Percentiles rank a stretch among this genome's conserved stretches.
phyloP scores from a whole-genome alignment of 768 basidiomycete species.

The Tricholoma sp. region DNA sequence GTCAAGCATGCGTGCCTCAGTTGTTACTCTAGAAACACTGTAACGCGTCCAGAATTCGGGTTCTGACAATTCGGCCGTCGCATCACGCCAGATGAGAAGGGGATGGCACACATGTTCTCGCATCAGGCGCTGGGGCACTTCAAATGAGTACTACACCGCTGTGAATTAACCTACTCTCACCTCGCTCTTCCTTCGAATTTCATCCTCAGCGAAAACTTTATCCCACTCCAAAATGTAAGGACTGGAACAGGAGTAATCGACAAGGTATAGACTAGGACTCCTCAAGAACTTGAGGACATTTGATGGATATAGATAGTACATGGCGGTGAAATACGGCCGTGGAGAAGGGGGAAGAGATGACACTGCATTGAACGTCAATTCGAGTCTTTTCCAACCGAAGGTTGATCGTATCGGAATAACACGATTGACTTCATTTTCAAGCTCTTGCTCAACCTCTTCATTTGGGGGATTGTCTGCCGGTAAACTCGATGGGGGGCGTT shows the following conservation, averaged over 20 bases:
- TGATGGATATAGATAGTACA: slow-evolving; percentile 91
- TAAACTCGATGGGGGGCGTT: slow-evolving; percentile 32
- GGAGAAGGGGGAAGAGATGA: slow-evolving; percentile 54
- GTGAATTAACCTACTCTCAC: too few species aligned
- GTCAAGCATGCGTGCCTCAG: slow-evolving; percentile 67
- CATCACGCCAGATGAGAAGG: slow-evolving; percentile 61
- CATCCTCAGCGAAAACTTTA: slow-evolving; percentile 58
- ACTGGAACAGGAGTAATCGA: slow-evolving; percentile 40
- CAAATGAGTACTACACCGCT: slow-evolving; percentile 4
- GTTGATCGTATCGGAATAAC: slow-evolving; percentile 44
- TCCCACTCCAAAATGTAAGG: slow-evolving; percentile 73
- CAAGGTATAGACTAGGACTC: slow-evolving; percentile 60
- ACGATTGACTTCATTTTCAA: slow-evolving; percentile 32
- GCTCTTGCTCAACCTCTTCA: slow-evolving; percentile 34
- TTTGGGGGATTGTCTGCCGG: slow-evolving; percentile 27
- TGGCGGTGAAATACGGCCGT: slow-evolving; percentile 63
- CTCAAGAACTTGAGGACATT: slow-evolving; percentile 80
- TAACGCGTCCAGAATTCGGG: slow-evolving; percentile 65
- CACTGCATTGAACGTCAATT: slow-evolving; percentile 50
- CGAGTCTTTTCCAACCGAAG: slow-evolving; percentile 64
- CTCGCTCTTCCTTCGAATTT: slow-evolving; percentile 69
- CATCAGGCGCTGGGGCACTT: slow-evolving; percentile 49
- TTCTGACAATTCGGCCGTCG: slow-evolving; percentile 55
- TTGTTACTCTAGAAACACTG: slow-evolving; percentile 54
- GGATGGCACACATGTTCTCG: slow-evolving; percentile 73